These are phyloP conservation scores for Botrytis fragariae DNA, from an alignment of 2,329 filamentous ascomycete species.

Conservation along the genomic window DNA sequence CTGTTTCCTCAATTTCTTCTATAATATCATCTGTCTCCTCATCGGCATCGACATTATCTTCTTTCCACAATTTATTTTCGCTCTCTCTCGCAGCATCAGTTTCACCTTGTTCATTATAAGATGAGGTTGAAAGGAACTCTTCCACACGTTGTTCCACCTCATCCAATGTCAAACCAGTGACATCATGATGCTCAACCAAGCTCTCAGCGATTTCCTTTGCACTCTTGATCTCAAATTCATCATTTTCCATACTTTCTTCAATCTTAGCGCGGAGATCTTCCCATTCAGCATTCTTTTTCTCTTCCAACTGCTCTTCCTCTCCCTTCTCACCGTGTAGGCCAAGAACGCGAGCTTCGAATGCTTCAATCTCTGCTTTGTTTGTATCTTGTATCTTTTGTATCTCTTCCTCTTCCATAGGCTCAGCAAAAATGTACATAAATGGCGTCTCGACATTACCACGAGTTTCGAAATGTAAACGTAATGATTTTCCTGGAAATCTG, in stretches of 20 bases:
- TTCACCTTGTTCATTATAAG: constrained; percentile 12
- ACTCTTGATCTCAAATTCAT: constrained; percentile 32
- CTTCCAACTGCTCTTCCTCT: constrained; percentile 20
- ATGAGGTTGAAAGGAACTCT: constrained; percentile 21
- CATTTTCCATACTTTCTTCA: constrained; percentile 35
- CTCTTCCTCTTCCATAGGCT: constrained; percentile 72
- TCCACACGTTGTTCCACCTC: constrained; percentile 22
- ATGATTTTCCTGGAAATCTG: constrained; percentile 70
- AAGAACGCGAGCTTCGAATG: constrained; percentile 64
- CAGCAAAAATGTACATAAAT: constrained; percentile 86
- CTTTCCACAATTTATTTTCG: constrained; percentile 17
- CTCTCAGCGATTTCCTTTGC: constrained; percentile 21
- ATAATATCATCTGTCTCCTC: constrained; percentile 19
- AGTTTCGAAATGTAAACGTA: constrained; percentile 82
- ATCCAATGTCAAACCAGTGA: constrained; percentile 20
- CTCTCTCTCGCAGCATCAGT: neutral
- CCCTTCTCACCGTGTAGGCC: constrained; percentile 46
- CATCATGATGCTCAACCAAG: constrained; percentile 21
- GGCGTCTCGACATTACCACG: constrained; percentile 50
- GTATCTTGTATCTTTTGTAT: constrained; percentile 72
- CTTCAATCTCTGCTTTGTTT: constrained; percentile 62
- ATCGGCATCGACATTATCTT: constrained; percentile 18
- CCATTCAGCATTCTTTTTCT: constrained; percentile 35
- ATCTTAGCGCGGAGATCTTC: constrained; percentile 37
- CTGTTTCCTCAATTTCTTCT: constrained; percentile 14